phyloP scores from a whole-genome alignment of 371 early-diverging fungal genomes.

The Syncephalis plumigaleata region DNA sequence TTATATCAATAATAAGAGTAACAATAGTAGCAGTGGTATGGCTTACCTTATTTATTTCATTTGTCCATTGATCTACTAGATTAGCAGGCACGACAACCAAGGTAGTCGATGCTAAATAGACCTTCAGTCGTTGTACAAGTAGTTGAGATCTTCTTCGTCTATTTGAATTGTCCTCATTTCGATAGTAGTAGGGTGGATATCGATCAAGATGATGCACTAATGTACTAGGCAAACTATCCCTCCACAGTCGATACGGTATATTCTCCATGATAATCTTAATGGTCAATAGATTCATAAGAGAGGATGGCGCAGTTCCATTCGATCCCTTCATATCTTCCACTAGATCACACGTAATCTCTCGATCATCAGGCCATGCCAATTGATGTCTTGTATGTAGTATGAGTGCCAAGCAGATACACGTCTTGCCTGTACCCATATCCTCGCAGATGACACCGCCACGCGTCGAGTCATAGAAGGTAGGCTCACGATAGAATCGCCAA shows the following conservation, averaged over 20 bases:
- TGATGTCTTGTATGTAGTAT: constrained; percentile 35
- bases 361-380: constrained; percentile 1
- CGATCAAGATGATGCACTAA: too few species aligned
- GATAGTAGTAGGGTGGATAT: not conserved
- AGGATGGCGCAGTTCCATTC: too few species aligned
- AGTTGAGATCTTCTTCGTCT: constrained; percentile 7
- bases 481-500: too few species aligned
- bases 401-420: constrained; percentile 44
- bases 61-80: constrained; percentile 50
- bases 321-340: constrained; percentile 6
- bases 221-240: too few species aligned
- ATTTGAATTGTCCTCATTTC: constrained; percentile 7
- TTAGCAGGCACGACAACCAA: constrained; percentile 63
- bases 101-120: constrained; percentile 38
- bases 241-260: too few species aligned
- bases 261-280: too few species aligned
- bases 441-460: too few species aligned
- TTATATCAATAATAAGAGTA: too few species aligned
- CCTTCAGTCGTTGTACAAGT: constrained; percentile 13
- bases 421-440: constrained; percentile 48
- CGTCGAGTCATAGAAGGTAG: too few species aligned
- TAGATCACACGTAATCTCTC: constrained; percentile 15
- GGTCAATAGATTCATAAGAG: too few species aligned
- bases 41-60: constrained; percentile 45
- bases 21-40: not conserved